Conservation (phyloP, 495 filamentous ascomycete genomes). For the Tuber magnatum region DNA sequence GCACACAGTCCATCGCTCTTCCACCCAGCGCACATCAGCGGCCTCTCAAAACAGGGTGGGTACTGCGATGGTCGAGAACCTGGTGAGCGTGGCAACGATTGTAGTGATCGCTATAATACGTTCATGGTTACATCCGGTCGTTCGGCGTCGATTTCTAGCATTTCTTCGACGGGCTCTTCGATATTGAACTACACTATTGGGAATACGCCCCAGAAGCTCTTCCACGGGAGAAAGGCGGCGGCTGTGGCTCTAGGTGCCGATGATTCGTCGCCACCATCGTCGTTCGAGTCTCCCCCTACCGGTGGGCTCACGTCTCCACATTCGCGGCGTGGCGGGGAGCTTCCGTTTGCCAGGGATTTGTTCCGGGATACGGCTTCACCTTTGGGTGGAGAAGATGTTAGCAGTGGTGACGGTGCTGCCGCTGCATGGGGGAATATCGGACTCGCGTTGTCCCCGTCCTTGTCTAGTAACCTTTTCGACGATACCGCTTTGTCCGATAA, state of each 20-base stretch:
- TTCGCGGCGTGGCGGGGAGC: not conserved
- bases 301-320: conserved; percentile 27
- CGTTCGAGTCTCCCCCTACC: conserved; percentile 21
- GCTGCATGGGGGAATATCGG: conserved; percentile 10
- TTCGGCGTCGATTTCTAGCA: conserved; percentile 25
- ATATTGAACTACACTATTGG: conserved; percentile 24
- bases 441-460: conserved; percentile 18
- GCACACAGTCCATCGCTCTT: conserved; percentile 6
- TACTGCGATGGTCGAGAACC: not conserved
- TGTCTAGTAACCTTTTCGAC: conserved; percentile 15
- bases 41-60: not conserved
- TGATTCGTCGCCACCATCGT: conserved; percentile 19
- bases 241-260: conserved; percentile 8
- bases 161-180: conserved; percentile 29
- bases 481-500: conserved; percentile 5
- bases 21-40: not conserved
- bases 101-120: not conserved
- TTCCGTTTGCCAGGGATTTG: not conserved
- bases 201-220: conserved; percentile 20
- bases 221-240: not conserved
- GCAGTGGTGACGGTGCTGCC: not conserved
- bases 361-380: not conserved
- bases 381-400: not conserved
- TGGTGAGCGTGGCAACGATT: not conserved
- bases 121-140: conserved; percentile 12